Percentiles rank a stretch among this genome's conserved stretches.
Evolutionary conservation across 176 grass and related monocot genomes (phyloP).

Genomic region (Elaeis guineensis): DNA sequence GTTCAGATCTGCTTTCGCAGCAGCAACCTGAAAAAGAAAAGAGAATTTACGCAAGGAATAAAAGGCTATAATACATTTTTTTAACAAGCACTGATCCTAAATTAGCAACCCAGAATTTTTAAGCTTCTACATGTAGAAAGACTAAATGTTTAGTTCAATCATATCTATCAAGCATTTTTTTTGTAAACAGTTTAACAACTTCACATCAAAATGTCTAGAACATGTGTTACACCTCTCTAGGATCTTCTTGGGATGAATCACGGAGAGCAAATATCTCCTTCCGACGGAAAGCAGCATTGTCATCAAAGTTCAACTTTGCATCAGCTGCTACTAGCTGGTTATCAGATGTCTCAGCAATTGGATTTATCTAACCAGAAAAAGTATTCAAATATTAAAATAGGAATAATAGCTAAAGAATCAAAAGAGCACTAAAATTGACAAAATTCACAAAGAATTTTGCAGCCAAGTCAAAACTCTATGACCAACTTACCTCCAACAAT

Average conservation of each 20-base stretch:
- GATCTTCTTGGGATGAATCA: constrained; percentile 97
- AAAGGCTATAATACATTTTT: too few relatives aligned
- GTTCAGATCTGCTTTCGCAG: constrained; percentile 95
- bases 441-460: not conserved
- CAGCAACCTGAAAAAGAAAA: constrained; percentile 32
- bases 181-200: too few relatives aligned
- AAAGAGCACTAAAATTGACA: not conserved
- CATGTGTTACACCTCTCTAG: constrained; percentile 57
- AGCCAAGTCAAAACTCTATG: not conserved
- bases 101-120: too few relatives aligned
- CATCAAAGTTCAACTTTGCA: constrained; percentile 99
- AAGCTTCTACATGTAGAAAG: too few relatives aligned
- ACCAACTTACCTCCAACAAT: constrained; percentile 60
- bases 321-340: constrained; percentile 87
- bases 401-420: not conserved
- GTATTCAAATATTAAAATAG: not conserved
- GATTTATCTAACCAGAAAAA: constrained; percentile 79
- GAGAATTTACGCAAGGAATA: not conserved
- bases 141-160: too few relatives aligned
- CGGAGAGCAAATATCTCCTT: constrained; percentile 88
- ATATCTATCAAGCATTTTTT: too few relatives aligned
- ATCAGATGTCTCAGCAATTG: constrained; percentile 90
- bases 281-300: constrained; percentile 91
- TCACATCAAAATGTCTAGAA: not conserved
- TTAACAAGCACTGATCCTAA: too few relatives aligned